Base-by-base conservation (phyloP, 1,284 basidiomycete species). In the Moesziomyces sp. region DNA sequence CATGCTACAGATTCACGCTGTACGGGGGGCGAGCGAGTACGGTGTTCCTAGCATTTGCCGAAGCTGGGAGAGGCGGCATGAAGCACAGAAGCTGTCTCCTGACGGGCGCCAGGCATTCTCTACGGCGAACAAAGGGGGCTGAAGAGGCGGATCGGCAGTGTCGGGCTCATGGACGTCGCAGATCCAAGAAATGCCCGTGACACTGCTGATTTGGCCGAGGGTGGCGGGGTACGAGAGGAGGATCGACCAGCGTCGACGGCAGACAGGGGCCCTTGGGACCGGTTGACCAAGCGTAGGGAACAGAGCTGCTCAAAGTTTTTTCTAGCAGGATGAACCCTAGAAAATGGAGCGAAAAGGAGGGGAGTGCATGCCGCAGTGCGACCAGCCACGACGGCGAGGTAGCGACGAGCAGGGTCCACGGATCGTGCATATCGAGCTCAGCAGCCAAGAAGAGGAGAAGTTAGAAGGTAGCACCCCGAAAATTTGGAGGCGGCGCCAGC, bases 141-240 rank as follows among this genome's bases (percentile, higher is more conserved):
- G 46, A 56, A 40, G 52, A 53, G 66, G 66, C 66, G 57, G 66
- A 69, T 63, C 56, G 52, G 50, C 66, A 55, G 66, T 69, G 56
- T 69, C 38, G 38, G 52, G 30, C 16, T 46, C 18, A 50, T 58
- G 52, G 52, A 69, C 49, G 50, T 24, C 52, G 56, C 43, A 55
- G 66, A 59, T 69, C 66, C 43, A 35, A 44, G 66, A 69, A 56
- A 69, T 63, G 66, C 60, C 60, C 59, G 56, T 56, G 56, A 69
- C 30, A 69, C 59, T 45, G 60, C 48, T 59, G 43, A 59, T 55
- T 51, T 63, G 66, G 57, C 60, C 52, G 66, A 56, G 48, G 46
- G 21, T 26, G 52, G 66, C 57, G 38, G 16, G 43, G 47, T 23
- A 63, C 50, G 49, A 58, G 60, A 58, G 59, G 40, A 45, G 26